Evolutionary conservation across 1,284 basidiomycete species (phyloP).

Genomic region (Takashimella koratensis): DNA sequence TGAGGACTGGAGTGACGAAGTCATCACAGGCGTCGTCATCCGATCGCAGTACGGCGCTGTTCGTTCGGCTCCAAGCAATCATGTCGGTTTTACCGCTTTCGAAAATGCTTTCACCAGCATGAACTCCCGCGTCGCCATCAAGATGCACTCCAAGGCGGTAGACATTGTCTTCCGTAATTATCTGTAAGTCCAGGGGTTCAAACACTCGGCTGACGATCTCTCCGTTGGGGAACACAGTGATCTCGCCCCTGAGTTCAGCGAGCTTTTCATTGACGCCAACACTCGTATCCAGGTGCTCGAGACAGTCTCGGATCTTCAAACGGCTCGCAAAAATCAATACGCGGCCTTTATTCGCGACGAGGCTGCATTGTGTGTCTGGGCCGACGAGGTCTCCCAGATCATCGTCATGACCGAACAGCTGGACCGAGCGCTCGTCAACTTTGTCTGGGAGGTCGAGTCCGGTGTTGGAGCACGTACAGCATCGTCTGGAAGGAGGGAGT

Average conservation of each 20-base stretch:
- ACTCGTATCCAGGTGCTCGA: constrained; percentile 30
- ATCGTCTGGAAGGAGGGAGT: no score
- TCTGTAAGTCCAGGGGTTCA: not conserved
- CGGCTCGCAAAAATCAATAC: constrained; percentile 70
- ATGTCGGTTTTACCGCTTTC: not conserved
- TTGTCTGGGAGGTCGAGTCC: not conserved
- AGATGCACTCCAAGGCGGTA: not conserved
- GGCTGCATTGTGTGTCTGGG: constrained; percentile 66
- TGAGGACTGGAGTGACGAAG: not conserved
- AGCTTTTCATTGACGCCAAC: constrained; percentile 9
- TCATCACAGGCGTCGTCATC: not conserved
- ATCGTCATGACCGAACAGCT: not conserved
- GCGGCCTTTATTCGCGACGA: constrained; percentile 74
- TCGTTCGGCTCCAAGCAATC: not conserved
- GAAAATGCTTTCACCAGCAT: not conserved
- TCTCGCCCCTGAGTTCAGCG: not conserved
- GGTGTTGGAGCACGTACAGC: no score
- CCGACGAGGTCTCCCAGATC: constrained; percentile 55
- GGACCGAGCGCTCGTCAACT: not conserved
- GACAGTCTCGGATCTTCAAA: constrained; percentile 58
- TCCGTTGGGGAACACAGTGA: not conserved
- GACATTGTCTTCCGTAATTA: not conserved
- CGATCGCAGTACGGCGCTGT: not conserved
- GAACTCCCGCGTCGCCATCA: not conserved
- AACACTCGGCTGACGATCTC: not conserved